Evolutionary conservation across 2,329 filamentous ascomycete genomes (phyloP).

Genomic region (Dothiorella sarmentorum): DNA sequence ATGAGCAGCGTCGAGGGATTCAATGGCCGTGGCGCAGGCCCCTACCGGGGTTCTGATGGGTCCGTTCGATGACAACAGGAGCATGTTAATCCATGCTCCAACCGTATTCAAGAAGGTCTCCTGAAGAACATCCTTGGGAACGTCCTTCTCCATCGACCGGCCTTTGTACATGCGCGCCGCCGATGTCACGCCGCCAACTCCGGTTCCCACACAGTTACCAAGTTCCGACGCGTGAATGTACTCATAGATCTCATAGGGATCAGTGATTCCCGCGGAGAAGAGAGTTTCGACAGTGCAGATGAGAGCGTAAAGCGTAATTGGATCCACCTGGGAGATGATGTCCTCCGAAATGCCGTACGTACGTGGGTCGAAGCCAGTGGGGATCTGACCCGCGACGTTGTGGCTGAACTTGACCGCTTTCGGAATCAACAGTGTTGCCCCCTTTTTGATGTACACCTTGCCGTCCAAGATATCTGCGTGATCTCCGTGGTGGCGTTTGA

Average conservation of each 20-base stretch:
- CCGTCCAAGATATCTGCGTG: neutral
- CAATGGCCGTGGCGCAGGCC: constrained; percentile 38
- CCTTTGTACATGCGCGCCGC: constrained; percentile 31
- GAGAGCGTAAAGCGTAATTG: constrained; percentile 33
- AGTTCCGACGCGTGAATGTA: constrained; percentile 38
- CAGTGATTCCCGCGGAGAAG: constrained; percentile 33
- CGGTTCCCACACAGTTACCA: constrained; percentile 35
- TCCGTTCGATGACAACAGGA: constrained; percentile 34
- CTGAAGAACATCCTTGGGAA: constrained; percentile 35
- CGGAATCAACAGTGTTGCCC: constrained; percentile 33
- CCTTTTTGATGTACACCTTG: constrained; percentile 28
- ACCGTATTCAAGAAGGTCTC: constrained; percentile 39
- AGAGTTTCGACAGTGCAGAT: constrained; percentile 35
- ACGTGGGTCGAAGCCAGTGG: constrained; percentile 35
- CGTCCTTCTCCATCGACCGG: constrained; percentile 29
- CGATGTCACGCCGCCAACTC: constrained; percentile 30
- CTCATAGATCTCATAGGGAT: constrained; percentile 31
- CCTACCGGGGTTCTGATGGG: constrained; percentile 38
- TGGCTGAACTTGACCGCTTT: constrained; percentile 29
- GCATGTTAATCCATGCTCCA: constrained; percentile 42
- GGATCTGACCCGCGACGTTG: constrained; percentile 35
- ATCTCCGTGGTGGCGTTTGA: neutral
- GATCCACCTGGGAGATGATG: constrained; percentile 36
- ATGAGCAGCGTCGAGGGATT: constrained; percentile 36
- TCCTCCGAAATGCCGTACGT: constrained; percentile 38